phyloP scores from a whole-genome alignment of 2,329 filamentous ascomycete genomes.

The Phialemoniopsis sp. region DNA sequence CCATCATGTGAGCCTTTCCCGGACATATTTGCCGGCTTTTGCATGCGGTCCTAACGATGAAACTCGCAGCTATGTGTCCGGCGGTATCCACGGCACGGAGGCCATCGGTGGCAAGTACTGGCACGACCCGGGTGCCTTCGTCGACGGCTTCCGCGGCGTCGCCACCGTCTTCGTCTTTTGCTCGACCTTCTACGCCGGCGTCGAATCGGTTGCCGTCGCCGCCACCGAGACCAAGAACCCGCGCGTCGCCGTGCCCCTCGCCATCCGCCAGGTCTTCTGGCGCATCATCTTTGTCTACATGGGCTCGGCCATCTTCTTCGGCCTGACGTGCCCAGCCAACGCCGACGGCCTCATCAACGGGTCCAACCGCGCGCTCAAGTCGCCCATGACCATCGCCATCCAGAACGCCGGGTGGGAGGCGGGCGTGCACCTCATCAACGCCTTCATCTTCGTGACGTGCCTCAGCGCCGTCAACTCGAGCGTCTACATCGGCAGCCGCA shows the following conservation, averaged over 20 bases:
- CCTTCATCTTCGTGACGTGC: slow-evolving; percentile 70
- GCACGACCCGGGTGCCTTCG: slow-evolving; percentile 66
- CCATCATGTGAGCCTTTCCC: slow-evolving; percentile 54
- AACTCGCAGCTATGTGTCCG: slow-evolving; percentile 52
- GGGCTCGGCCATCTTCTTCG: slow-evolving; percentile 70
- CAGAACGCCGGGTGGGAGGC: slow-evolving; percentile 70
- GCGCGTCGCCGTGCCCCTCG: slow-evolving; percentile 48
- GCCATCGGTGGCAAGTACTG: slow-evolving; percentile 68
- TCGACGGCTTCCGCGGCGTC: slow-evolving; percentile 62
- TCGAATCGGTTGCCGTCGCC: slow-evolving; percentile 59
- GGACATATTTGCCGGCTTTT: no score
- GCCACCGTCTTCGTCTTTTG: slow-evolving; percentile 66
- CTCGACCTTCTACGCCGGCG: slow-evolving; percentile 67
- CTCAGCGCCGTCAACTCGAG: slow-evolving; percentile 69
- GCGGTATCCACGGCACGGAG: slow-evolving; percentile 58
- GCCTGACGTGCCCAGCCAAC: slow-evolving; percentile 68
- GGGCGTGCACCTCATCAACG: slow-evolving; percentile 74
- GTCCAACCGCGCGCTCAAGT: slow-evolving; percentile 59
- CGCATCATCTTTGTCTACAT: slow-evolving; percentile 62
- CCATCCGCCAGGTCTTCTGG: slow-evolving; percentile 58
- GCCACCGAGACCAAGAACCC: slow-evolving; percentile 59
- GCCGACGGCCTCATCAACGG: slow-evolving; percentile 59
- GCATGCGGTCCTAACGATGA: slow-evolving; percentile 1
- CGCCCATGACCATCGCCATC: slow-evolving; percentile 70
- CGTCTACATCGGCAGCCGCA: slow-evolving; percentile 74